These are phyloP conservation scores for Teunomyces gatunensis DNA, from an alignment of 805 yeast genomes.

Conservation along the genomic window DNA sequence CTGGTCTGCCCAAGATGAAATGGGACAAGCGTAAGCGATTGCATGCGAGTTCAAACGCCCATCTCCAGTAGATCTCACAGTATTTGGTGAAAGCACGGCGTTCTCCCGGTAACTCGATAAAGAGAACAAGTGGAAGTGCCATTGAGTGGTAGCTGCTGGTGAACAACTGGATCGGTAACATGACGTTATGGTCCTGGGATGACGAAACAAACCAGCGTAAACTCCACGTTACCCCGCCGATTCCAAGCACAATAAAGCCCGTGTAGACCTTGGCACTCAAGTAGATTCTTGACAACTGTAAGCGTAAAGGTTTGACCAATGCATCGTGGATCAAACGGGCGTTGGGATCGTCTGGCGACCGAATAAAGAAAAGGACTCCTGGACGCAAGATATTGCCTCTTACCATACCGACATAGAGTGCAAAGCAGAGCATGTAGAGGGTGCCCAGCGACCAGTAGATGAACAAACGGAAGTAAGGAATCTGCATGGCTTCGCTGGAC, in stretches of 20 bases:
- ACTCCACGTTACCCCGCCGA: conserved; percentile 64
- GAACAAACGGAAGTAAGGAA: conserved; percentile 16
- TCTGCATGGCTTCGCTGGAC: conserved; percentile 14
- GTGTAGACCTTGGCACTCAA: conserved; percentile 75
- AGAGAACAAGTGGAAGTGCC: not conserved
- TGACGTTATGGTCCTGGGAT: conserved; percentile 9
- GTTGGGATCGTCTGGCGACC: conserved; percentile 94
- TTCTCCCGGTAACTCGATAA: conserved; percentile 1
- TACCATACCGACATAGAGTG: conserved; percentile 81
- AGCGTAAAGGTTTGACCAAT: conserved; percentile 65
- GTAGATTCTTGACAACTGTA: conserved; percentile 71
- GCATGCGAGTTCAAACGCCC: conserved; percentile 54
- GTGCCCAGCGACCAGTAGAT: conserved; percentile 74
- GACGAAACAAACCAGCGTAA: conserved; percentile 25
- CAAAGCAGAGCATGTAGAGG: conserved; percentile 80
- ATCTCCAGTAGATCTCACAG: conserved; percentile 57
- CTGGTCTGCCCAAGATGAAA: conserved; percentile 65
- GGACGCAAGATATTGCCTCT: conserved; percentile 71
- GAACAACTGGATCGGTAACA: conserved; percentile 21
- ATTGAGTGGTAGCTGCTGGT: not conserved
- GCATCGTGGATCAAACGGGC: conserved; percentile 86
- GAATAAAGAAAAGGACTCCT: conserved; percentile 86
- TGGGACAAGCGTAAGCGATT: conserved; percentile 69
- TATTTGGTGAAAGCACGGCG: conserved; percentile 19
- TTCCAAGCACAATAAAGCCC: conserved; percentile 66